Conservation (phyloP, 2,329 filamentous ascomycete genomes). For the Dactylella cylindrospora region DNA sequence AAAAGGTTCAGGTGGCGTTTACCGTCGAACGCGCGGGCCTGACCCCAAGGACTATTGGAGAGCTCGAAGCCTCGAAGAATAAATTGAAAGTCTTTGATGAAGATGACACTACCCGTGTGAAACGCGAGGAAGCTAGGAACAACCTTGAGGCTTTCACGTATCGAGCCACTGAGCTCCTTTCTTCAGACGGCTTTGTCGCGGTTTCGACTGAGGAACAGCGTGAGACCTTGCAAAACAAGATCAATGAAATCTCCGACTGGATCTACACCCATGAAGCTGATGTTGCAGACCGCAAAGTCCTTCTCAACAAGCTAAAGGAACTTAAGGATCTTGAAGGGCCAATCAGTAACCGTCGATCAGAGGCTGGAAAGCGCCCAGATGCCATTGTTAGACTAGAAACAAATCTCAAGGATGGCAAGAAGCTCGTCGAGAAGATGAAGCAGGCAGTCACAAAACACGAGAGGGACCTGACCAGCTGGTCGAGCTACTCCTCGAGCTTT, state of each 20-base stretch:
- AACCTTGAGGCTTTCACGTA: constrained; percentile 94
- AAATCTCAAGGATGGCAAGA: constrained; percentile 69
- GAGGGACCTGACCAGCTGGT: constrained; percentile 17
- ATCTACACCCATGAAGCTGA: constrained; percentile 76
- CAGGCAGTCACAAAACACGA: constrained; percentile 55
- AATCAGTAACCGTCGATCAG: constrained; percentile 72
- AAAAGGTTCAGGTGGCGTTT: constrained; percentile 61
- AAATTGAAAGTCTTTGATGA: constrained; percentile 80
- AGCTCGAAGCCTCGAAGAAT: constrained; percentile 60
- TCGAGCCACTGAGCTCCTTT: constrained; percentile 77
- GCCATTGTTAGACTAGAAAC: constrained; percentile 68
- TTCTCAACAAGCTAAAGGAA: constrained; percentile 73
- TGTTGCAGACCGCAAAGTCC: constrained; percentile 71
- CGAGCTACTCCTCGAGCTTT: constrained; percentile 30
- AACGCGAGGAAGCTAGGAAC: constrained; percentile 85
- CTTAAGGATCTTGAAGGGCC: constrained; percentile 77
- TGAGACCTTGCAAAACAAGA: constrained; percentile 65
- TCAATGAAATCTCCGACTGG: constrained; percentile 78
- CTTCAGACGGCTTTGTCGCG: constrained; percentile 71
- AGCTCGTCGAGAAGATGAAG: constrained; percentile 63
- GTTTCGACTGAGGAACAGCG: constrained; percentile 71
- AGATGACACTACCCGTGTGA: constrained; percentile 74
- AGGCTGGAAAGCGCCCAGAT: constrained; percentile 70
- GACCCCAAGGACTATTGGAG: constrained; percentile 57
- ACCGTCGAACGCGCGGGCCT: constrained; percentile 58